Evolutionary conservation across 768 basidiomycete genomes (phyloP).

Genomic region (Butyriboletus loyo): DNA sequence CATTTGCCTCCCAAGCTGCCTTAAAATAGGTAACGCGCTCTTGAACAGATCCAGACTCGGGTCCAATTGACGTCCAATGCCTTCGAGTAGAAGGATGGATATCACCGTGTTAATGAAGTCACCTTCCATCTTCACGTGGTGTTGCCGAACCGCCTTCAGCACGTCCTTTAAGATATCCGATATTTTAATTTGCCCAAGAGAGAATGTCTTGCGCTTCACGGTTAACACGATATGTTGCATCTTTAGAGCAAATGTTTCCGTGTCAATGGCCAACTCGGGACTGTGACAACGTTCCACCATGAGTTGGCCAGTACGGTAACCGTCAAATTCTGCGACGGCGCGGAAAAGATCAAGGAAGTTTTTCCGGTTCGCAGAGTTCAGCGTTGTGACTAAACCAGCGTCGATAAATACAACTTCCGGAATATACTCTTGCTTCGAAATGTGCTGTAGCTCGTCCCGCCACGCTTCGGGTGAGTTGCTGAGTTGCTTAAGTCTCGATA

Average conservation of each 20-base stretch:
- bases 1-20: constrained; percentile 92
- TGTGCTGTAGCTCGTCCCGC: constrained; percentile 60
- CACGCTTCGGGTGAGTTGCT: constrained; percentile 59
- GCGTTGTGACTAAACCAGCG: constrained; percentile 88
- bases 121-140: constrained; percentile 98
- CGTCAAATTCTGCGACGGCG: constrained; percentile 95
- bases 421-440: constrained; percentile 72
- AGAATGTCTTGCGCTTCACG: constrained; percentile 96
- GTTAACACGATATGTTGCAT: constrained; percentile 94
- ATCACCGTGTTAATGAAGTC: constrained; percentile 99
- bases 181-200: constrained; percentile 94
- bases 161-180: constrained; percentile 91
- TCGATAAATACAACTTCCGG: constrained; percentile 97
- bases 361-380: constrained; percentile 74
- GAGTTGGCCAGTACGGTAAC: constrained; percentile 89
- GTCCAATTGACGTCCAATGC: constrained; percentile 92
- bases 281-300: constrained; percentile 95
- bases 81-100: constrained; percentile 88
- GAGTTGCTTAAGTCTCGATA: constrained; percentile 66
- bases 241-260: constrained; percentile 94
- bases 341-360: constrained; percentile 98
- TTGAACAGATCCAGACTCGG: constrained; percentile 93
- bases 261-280: constrained; percentile 86
- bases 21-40: constrained; percentile 88
- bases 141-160: constrained; percentile 76